Conservation (phyloP, 768 basidiomycete genomes). For the Cubamyces lactineus region DNA sequence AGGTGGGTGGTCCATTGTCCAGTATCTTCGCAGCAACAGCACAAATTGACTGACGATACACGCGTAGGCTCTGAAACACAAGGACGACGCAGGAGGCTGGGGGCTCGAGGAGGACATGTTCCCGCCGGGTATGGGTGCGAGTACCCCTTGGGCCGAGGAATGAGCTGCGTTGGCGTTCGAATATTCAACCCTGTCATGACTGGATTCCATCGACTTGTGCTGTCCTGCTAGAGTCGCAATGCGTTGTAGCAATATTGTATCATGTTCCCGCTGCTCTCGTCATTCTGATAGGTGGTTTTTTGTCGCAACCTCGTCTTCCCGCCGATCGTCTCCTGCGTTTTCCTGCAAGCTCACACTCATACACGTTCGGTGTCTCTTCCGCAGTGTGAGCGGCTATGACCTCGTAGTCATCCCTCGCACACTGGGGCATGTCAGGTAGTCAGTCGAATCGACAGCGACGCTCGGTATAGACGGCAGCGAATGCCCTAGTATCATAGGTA, state of each 20-base stretch:
- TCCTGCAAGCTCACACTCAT: too few species aligned
- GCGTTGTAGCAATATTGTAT: background rate
- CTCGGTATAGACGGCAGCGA: too few species aligned
- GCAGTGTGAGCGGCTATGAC: too few species aligned
- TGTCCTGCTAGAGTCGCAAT: constrained; percentile 1
- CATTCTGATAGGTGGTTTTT: background rate
- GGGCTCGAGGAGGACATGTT: constrained; percentile 31
- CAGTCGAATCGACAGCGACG: too few species aligned
- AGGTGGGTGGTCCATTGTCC: constrained; percentile 46
- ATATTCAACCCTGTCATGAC: background rate
- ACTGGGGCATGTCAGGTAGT: too few species aligned
- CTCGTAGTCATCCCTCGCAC: too few species aligned
- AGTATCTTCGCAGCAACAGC: background rate
- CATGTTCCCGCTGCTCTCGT: background rate
- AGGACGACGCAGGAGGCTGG: constrained; percentile 32
- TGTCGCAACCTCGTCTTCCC: too few species aligned
- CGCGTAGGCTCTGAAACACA: constrained; percentile 32
- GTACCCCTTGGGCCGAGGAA: constrained; percentile 23
- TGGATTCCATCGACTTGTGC: background rate
- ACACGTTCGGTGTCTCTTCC: too few species aligned
- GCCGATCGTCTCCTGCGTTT: too few species aligned
- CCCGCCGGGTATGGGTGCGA: constrained; percentile 10
- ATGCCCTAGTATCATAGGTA: too few species aligned
- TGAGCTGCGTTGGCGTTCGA: background rate
- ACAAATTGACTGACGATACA: background rate